Conservation (phyloP, 805 yeast species). For the Scheffersomyces amazonensis region DNA sequence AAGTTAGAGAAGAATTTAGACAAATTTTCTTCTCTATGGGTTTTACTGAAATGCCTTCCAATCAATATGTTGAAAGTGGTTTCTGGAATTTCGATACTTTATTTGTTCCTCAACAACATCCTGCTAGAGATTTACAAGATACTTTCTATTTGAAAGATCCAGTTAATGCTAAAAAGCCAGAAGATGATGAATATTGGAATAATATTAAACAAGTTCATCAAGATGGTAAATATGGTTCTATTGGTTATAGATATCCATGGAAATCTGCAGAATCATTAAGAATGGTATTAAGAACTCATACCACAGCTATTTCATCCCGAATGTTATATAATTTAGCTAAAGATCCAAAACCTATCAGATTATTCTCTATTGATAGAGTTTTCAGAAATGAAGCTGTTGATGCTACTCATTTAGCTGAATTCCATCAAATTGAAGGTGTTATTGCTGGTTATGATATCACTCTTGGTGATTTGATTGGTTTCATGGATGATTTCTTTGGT, state of each 20-base stretch:
- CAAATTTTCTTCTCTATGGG: conserved; percentile 98
- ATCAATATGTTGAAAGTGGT: conserved; percentile 96
- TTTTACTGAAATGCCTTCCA: conserved; percentile 98
- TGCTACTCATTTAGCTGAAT: conserved; percentile 98
- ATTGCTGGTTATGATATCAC: conserved; percentile 94
- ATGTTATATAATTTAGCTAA: conserved; percentile 85
- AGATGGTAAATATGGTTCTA: conserved; percentile 86
- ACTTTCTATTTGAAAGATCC: conserved; percentile 98
- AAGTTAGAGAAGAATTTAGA: conserved; percentile 96
- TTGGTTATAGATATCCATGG: conserved; percentile 99
- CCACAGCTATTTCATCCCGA: conserved; percentile 89
- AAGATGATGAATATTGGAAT: conserved; percentile 73
- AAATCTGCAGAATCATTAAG: conserved; percentile 83
- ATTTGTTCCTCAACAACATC: conserved; percentile 98
- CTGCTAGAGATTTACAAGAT: conserved; percentile 98
- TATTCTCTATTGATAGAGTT: conserved; percentile 95
- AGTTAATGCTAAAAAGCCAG: conserved; percentile 71
- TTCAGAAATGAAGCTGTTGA: conserved; percentile 99
- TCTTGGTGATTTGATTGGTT: conserved; percentile 93
- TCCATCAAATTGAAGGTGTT: conserved; percentile 99
- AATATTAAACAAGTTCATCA: conserved; percentile 84
- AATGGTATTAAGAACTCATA: conserved; percentile 94
- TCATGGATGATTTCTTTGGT: conserved; percentile 95
- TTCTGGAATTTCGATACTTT: conserved; percentile 99
- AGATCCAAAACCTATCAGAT: conserved; percentile 85